Conservation (phyloP, 2,329 filamentous ascomycete species). For the Aspergillus udagawae region DNA sequence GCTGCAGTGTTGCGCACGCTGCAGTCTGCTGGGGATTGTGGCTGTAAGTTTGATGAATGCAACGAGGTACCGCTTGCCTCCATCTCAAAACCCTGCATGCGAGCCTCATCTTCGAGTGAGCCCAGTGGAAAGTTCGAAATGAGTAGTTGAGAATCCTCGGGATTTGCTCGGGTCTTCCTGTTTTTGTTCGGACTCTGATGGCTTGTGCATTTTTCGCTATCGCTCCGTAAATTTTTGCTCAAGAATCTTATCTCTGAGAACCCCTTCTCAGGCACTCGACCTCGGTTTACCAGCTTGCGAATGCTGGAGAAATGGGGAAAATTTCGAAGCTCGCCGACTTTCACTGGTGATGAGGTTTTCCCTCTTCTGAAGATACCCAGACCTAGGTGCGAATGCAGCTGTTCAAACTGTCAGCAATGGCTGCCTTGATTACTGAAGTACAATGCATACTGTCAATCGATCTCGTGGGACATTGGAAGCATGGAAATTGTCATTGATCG, state of each 20-base stretch:
- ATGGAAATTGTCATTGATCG: slow-evolving; percentile 54
- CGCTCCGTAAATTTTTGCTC: slow-evolving; percentile 1
- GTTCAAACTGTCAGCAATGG: background rate
- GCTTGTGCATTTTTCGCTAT: background rate
- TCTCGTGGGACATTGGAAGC: slow-evolving; percentile 51
- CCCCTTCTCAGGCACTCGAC: slow-evolving; percentile 11
- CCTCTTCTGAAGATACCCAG: slow-evolving; percentile 36
- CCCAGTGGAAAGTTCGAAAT: background rate
- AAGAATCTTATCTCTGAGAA: slow-evolving; percentile 25
- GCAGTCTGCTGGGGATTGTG: background rate
- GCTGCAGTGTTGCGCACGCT: background rate
- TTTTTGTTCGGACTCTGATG: background rate
- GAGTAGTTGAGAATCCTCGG: background rate
- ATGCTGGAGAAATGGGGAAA: background rate
- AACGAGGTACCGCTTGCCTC: background rate
- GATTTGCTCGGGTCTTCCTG: background rate
- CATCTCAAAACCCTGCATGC: background rate
- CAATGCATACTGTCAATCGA: slow-evolving; percentile 49
- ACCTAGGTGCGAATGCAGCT: slow-evolving; percentile 22
- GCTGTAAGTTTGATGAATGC: background rate
- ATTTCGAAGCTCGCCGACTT: slow-evolving; percentile 10
- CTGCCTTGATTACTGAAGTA: background rate
- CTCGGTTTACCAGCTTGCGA: background rate
- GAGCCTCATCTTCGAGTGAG: background rate
- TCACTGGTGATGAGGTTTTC: slow-evolving; percentile 29